Evolutionary conservation across 139 green algal species (phyloP).

Genomic region (Volvox reticuliferus): DNA sequence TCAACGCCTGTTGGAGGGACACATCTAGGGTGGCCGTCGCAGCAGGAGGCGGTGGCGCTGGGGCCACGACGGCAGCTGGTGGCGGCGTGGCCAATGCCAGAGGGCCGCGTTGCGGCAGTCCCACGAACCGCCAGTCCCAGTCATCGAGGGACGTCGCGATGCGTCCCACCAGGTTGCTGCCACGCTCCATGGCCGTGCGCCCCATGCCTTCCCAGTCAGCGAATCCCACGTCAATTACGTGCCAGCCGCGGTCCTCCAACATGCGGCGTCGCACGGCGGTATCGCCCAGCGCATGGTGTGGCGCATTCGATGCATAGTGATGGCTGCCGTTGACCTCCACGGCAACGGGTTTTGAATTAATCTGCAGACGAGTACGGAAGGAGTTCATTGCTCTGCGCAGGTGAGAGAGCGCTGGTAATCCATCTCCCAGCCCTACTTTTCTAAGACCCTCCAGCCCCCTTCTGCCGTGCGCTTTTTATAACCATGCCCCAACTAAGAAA

Average conservation of each 20-base stretch:
- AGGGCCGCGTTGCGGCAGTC: slow-evolving; percentile 1
- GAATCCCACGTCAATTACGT: slow-evolving; percentile 55
- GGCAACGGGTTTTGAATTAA: slow-evolving; percentile 50
- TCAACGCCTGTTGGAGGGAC: not conserved
- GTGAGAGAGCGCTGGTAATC: no score
- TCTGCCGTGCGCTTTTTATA: no score
- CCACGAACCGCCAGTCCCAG: slow-evolving; percentile 41
- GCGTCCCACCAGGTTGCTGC: slow-evolving; percentile 19
- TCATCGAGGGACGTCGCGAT: slow-evolving; percentile 19
- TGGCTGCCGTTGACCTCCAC: slow-evolving; percentile 65
- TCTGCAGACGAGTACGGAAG: slow-evolving; percentile 20
- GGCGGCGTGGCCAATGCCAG: not conserved
- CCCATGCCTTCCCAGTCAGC: slow-evolving; percentile 54
- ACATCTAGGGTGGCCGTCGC: not conserved
- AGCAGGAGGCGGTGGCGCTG: not conserved
- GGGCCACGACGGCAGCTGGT: not conserved
- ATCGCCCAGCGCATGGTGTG: slow-evolving; percentile 50
- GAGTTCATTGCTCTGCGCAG: no score
- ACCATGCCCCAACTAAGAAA: no score
- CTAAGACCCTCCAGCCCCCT: no score
- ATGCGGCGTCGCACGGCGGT: slow-evolving; percentile 46
- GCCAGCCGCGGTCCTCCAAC: slow-evolving; percentile 62
- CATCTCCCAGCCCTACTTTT: no score
- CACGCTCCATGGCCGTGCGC: not conserved
- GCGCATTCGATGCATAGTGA: slow-evolving; percentile 60